Conservation (phyloP, 805 yeast species). For the Pichia scutulata region DNA sequence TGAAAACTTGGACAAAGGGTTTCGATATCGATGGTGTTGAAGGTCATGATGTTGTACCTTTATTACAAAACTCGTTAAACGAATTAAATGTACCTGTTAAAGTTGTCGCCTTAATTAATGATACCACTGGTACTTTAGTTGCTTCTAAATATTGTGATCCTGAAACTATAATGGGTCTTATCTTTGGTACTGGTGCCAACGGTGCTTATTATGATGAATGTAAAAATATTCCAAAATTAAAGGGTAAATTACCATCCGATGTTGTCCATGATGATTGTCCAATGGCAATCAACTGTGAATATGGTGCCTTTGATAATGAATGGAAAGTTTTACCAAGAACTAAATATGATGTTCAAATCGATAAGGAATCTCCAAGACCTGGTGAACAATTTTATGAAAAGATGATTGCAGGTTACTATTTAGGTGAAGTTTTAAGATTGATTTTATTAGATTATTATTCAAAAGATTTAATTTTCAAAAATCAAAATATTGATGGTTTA, state of each 20-base stretch:
- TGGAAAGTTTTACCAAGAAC: constrained; percentile 80
- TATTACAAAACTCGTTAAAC: constrained; percentile 72
- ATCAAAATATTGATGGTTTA: constrained; percentile 61
- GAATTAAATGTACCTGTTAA: constrained; percentile 63
- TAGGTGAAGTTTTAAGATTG: constrained; percentile 86
- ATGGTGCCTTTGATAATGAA: constrained; percentile 96
- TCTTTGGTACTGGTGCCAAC: constrained; percentile 96
- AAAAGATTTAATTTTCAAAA: constrained; percentile 58
- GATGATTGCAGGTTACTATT: constrained; percentile 94
- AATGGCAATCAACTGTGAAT: constrained; percentile 97
- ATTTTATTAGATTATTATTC: constrained; percentile 64
- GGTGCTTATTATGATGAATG: constrained; percentile 89
- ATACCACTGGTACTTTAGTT: constrained; percentile 94
- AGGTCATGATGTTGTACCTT: constrained; percentile 88
- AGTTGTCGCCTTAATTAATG: constrained; percentile 90
- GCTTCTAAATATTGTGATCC: constrained; percentile 92
- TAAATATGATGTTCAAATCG: constrained; percentile 74
- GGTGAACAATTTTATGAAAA: constrained; percentile 94
- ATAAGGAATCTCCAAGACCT: constrained; percentile 86
- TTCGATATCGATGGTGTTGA: constrained; percentile 90
- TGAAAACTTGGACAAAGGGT: constrained; percentile 98
- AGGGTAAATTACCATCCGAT: constrained; percentile 60
- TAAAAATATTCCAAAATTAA: constrained; percentile 69
- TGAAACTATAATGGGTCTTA: constrained; percentile 85
- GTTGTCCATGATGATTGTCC: constrained; percentile 47